Evolutionary conservation across 169 alveolate species (phyloP).

Genomic region (Plasmodium sp.): DNA sequence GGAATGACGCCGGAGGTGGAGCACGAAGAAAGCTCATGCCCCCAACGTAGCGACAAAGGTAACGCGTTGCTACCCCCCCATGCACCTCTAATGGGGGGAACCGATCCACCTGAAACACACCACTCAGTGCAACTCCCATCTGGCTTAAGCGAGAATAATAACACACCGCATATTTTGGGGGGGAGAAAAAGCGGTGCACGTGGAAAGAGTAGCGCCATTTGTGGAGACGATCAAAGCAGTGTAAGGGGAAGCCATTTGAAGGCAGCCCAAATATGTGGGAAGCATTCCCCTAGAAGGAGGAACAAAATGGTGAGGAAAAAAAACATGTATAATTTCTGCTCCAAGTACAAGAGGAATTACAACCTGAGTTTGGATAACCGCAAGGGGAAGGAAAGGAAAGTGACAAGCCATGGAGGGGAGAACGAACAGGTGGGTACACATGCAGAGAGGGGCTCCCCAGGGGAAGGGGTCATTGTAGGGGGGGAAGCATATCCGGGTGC

Average conservation of each 20-base stretch:
- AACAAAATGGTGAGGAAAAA: background rate
- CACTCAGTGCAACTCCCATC: background rate
- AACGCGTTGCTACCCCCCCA: background rate
- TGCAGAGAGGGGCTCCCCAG: background rate
- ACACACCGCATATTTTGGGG: background rate
- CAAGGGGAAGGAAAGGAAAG: background rate
- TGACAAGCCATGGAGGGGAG: background rate
- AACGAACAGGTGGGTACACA: conserved; percentile 1
- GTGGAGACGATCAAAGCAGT: background rate
- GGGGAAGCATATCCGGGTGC: background rate
- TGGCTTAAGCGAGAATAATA: background rate
- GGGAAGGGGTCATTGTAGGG: background rate
- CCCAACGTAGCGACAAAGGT: background rate
- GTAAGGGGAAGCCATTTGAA: background rate
- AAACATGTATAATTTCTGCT: conserved; percentile 8
- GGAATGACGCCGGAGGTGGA: background rate
- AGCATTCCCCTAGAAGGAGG: background rate
- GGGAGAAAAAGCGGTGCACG: background rate
- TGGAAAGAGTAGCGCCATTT: background rate
- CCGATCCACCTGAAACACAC: background rate
- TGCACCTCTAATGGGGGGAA: background rate
- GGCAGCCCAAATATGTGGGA: background rate
- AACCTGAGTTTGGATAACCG: conserved; percentile 32
- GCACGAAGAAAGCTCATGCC: background rate
- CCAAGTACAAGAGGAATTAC: conserved; percentile 19